Evolutionary conservation across 2,329 filamentous ascomycete species (phyloP).

Genomic region (Penicillium sp.): DNA sequence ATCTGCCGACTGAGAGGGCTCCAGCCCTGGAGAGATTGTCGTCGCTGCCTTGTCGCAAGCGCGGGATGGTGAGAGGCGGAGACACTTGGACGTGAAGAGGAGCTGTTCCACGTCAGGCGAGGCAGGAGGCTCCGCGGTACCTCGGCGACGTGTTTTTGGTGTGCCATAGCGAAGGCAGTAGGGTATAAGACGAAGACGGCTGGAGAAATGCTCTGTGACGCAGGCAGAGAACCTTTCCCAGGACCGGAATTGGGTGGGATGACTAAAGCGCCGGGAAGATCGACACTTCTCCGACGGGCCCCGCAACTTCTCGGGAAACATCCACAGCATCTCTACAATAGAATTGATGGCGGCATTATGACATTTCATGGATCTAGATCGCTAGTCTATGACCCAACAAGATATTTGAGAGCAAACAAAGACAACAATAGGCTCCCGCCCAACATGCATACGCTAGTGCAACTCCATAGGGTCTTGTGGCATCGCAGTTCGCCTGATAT

Average conservation of each 20-base stretch:
- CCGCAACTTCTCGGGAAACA: slow-evolving; percentile 15
- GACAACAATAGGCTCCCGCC: slow-evolving; percentile 1
- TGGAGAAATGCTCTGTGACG: slow-evolving; percentile 5
- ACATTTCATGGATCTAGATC: slow-evolving; percentile 7
- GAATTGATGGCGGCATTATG: no score
- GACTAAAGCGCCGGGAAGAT: slow-evolving; percentile 18
- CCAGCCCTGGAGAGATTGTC: slow-evolving; percentile 23
- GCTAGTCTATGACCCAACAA: slow-evolving; percentile 3
- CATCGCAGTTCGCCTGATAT: neutral
- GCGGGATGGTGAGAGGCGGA: slow-evolving; percentile 28
- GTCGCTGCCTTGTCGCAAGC: slow-evolving; percentile 25
- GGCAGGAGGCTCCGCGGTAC: slow-evolving; percentile 45
- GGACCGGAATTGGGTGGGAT: slow-evolving; percentile 9
- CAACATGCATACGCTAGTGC: slow-evolving; percentile 19
- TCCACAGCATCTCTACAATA: neutral
- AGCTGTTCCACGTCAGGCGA: slow-evolving; percentile 43
- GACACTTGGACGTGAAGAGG: slow-evolving; percentile 33
- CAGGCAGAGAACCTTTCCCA: slow-evolving; percentile 2
- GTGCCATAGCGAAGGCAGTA: slow-evolving; percentile 35
- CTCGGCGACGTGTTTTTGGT: slow-evolving; percentile 42
- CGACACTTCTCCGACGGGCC: slow-evolving; percentile 9
- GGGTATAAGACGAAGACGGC: neutral
- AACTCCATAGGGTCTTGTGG: slow-evolving; percentile 7
- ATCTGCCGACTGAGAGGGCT: slow-evolving; percentile 23
- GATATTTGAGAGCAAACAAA: slow-evolving; percentile 1